A percentile compares a stretch with the other conserved stretches of the same genome.
phyloP scores from a whole-genome alignment of 225 moss, liverwort and hornwort genomes.

The Sphagnum contortum region DNA sequence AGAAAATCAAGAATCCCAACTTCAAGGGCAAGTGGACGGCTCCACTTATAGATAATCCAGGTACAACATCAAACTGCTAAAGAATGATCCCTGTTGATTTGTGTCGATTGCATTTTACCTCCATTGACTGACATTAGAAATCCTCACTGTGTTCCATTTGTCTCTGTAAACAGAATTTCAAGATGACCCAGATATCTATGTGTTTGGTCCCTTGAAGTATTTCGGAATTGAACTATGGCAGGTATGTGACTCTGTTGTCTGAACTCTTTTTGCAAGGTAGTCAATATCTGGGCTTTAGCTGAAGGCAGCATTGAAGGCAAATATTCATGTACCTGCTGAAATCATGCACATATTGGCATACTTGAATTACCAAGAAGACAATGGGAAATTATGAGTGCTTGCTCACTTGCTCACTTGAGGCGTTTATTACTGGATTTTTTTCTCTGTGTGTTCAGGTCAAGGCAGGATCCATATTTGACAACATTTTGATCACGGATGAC shows the following conservation, averaged over 20 bases:
- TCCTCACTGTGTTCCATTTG: constrained; percentile 6
- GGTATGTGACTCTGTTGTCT: constrained; percentile 18
- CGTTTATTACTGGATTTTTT: too few relatives aligned
- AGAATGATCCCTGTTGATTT: too few relatives aligned
- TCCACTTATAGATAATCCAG: constrained; percentile 75
- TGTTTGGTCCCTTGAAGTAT: constrained; percentile 67
- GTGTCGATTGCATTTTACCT: too few relatives aligned
- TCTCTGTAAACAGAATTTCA: constrained; percentile 52
- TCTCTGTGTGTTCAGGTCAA: constrained; percentile 47
- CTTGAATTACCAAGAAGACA: too few relatives aligned
- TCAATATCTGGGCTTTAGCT: too few relatives aligned
- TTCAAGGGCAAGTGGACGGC: constrained; percentile 80
- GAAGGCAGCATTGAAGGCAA: too few relatives aligned
- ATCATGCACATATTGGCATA: too few relatives aligned
- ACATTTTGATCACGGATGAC: constrained; percentile 78
- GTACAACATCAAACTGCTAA: constrained; percentile 11
- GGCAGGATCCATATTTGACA: constrained; percentile 84
- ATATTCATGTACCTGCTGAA: too few relatives aligned
- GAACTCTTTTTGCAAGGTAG: too few relatives aligned
- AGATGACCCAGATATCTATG: constrained; percentile 83
- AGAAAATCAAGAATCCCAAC: constrained; percentile 79
- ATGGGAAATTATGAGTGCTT: too few relatives aligned
- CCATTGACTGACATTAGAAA: neutral
- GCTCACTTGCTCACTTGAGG: too few relatives aligned
- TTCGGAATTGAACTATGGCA: constrained; percentile 96